Evolutionary conservation across 805 yeast genomes (phyloP).

Genomic region (Kuraishia hungarica): DNA sequence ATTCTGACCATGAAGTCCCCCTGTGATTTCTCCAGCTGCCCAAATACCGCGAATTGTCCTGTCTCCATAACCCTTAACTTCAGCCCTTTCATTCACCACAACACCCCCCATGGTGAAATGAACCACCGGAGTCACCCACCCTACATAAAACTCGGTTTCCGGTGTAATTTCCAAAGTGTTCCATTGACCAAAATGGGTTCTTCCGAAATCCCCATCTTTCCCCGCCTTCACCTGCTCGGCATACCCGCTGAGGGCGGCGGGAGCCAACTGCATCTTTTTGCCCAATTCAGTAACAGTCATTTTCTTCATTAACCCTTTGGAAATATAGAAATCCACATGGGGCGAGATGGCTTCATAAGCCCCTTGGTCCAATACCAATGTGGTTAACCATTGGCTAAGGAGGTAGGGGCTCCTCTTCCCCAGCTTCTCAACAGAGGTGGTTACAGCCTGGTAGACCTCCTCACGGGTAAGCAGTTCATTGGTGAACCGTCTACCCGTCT

Average conservation of each 20-base stretch:
- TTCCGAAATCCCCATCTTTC: background rate
- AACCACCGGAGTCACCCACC: constrained; percentile 46
- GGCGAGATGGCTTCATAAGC: constrained; percentile 32
- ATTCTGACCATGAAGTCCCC: constrained; percentile 63
- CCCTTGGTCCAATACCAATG: constrained; percentile 27
- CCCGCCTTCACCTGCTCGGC: background rate
- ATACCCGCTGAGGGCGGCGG: constrained; percentile 41
- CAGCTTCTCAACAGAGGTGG: constrained; percentile 16
- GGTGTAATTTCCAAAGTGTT: background rate
- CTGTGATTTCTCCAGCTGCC: constrained; percentile 63
- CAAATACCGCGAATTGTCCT: constrained; percentile 34
- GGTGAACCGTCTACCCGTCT: constrained; percentile 14
- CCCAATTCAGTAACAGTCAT: constrained; percentile 34
- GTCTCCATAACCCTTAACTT: constrained; percentile 23
- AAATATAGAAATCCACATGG: constrained; percentile 47
- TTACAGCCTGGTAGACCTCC: constrained; percentile 49
- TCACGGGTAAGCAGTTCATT: constrained; percentile 32
- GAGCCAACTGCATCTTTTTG: constrained; percentile 29
- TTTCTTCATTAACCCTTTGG: constrained; percentile 44
- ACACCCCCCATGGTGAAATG: constrained; percentile 70
- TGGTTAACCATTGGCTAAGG: background rate
- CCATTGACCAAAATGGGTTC: constrained; percentile 15
- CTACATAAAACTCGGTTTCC: constrained; percentile 31
- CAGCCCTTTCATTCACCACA: constrained; percentile 37
- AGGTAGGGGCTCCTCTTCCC: constrained; percentile 32